Evolutionary conservation across 2,329 filamentous ascomycete species (phyloP), one percentile per base, ranked within the genome.

Genomic region (Aspergillus arachidicola): DNA sequence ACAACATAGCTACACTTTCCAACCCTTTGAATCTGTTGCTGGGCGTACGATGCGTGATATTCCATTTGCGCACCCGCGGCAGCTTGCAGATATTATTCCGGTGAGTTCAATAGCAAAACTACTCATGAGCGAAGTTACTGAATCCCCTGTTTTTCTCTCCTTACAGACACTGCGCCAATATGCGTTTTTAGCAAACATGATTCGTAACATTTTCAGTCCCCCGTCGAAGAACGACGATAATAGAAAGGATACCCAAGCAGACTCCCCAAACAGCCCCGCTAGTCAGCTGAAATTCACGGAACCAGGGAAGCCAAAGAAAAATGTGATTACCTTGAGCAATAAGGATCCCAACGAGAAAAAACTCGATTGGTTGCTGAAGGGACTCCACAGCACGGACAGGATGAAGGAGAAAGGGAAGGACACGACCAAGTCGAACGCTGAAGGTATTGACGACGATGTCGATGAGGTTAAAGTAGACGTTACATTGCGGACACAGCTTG

Each of bases 301-400:
- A 16, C 53, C 67, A 46, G 61, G 62, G 19, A 59, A 66, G 23
- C 59, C 66, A n/a, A 62, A 61, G 10, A 64, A 64, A 16, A 61
- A 70, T 55, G 68, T 71, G 28, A 71, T 70, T 19, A 64, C 70
- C 1, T 58, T 78, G 43, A 80, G 85, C 66, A 79, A 85, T 59
- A 71, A 76, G 30, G 74, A 79, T 45, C 71, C 74, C 4, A 75
- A 74, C 23, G 72, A 78, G 19, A 80, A 81, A 0, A 89, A 91
- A 72, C 85, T 88, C 62, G 79, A 83, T 23, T 82, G 81, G 14
- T 82, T 94, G 21, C 80, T 81, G 28, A 66, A 67, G 26, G 64
- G 62, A 2, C 58, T 59, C 36, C 36, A 61, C 43, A 58, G 65
- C 57, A 34, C 48, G 46, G 55, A n/a, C 23, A 62, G 41, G 23